Percentiles rank a stretch among this genome's conserved stretches.
These are phyloP conservation scores for Tylopilus balloui DNA, from an alignment of 768 basidiomycete species.

Conservation along the genomic window DNA sequence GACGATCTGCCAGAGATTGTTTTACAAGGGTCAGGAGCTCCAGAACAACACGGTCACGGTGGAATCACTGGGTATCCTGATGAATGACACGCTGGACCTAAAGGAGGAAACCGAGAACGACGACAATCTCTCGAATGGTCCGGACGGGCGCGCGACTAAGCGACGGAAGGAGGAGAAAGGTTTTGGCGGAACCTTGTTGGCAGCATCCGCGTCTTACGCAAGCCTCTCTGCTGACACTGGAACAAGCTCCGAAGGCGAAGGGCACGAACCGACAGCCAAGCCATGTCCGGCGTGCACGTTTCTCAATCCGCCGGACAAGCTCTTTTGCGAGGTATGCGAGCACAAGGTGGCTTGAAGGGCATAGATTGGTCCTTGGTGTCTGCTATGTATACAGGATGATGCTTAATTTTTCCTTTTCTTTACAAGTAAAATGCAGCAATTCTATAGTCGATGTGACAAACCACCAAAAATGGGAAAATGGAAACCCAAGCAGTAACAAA, in stretches of 20 bases:
- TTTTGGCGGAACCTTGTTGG: constrained; percentile 71
- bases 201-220: constrained; percentile 34
- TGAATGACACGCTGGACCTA: constrained; percentile 64
- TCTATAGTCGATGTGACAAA: constrained; percentile 32
- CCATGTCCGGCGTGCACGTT: constrained; percentile 58
- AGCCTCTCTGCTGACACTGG: constrained; percentile 28
- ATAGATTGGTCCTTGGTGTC: constrained; percentile 24
- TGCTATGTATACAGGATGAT: constrained; percentile 33
- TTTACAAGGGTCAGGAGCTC: constrained; percentile 58
- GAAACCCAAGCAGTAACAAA: constrained; percentile 22
- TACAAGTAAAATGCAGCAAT: constrained; percentile 23
- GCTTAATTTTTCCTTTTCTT: constrained; percentile 27
- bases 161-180: constrained; percentile 56
- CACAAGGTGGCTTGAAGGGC: constrained; percentile 29
- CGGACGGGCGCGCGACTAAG: constrained; percentile 39
- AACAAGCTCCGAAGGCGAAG: constrained; percentile 34
- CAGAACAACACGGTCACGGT: constrained; percentile 51
- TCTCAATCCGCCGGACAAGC: constrained; percentile 42
- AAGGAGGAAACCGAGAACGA: constrained; percentile 58
- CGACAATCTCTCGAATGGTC: constrained; percentile 49
- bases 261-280: constrained; percentile 32
- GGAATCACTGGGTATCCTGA: constrained; percentile 52
- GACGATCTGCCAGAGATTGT: constrained; percentile 72
- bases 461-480: constrained; percentile 17
- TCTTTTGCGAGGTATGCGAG: constrained; percentile 46